Conservation (phyloP, 495 filamentous ascomycete species). For the Bombardia bombarda region DNA sequence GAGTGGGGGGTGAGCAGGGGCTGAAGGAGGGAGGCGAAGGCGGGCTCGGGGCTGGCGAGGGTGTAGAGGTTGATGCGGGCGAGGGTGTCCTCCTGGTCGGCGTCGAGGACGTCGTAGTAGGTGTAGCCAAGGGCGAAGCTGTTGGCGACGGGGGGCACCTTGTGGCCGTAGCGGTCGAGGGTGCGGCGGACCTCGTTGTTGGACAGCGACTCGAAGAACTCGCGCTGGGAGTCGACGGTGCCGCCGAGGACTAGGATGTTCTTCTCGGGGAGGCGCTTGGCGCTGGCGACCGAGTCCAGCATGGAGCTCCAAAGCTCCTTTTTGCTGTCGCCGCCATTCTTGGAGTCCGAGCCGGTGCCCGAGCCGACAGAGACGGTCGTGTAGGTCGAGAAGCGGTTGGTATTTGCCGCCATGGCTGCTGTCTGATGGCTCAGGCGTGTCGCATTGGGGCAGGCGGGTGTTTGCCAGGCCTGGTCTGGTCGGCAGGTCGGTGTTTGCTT, state of each 20-base stretch:
- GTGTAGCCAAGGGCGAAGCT: conserved; percentile 91
- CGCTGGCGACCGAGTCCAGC: conserved; percentile 83
- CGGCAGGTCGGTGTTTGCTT: too few relatives aligned
- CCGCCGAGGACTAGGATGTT: conserved; percentile 83
- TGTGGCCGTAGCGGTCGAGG: conserved; percentile 50
- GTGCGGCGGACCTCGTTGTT: conserved; percentile 53
- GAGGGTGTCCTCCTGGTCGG: conserved; percentile 91
- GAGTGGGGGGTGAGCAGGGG: conserved; percentile 80
- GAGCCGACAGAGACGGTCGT: conserved; percentile 38
- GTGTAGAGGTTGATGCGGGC: conserved; percentile 88
- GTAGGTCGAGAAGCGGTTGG: conserved; percentile 48
- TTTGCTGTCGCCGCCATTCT: conserved; percentile 62
- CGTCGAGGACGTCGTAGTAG: conserved; percentile 89
- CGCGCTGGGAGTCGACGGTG: conserved; percentile 77
- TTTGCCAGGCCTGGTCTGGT: too few relatives aligned
- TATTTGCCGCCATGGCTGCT: conserved; percentile 41
- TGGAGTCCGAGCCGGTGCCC: conserved; percentile 31
- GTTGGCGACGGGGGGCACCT: conserved; percentile 77
- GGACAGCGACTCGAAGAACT: conserved; percentile 78
- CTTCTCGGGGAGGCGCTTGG: conserved; percentile 87
- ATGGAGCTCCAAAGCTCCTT: conserved; percentile 93
- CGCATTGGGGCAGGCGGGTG: conserved; percentile 6
- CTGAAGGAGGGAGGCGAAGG: conserved; percentile 76
- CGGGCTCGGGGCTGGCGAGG: conserved; percentile 69
- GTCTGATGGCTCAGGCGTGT: conserved; percentile 5